Evolutionary conservation across 2,329 filamentous ascomycete species (phyloP).

Genomic region (Scedosporium dehoogii): DNA sequence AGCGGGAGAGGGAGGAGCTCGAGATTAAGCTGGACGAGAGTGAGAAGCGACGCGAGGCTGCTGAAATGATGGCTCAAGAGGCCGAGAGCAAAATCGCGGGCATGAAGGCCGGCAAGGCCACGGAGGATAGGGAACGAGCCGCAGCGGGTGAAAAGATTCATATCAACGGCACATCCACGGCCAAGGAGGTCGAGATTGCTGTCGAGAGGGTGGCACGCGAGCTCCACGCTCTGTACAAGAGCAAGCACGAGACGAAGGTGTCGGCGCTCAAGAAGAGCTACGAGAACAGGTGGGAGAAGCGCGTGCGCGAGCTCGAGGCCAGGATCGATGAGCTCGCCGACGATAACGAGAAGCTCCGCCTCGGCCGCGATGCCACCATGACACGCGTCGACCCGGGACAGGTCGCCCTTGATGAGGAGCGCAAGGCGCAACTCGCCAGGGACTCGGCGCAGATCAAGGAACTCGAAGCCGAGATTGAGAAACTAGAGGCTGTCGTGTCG

Average conservation of each 20-base stretch:
- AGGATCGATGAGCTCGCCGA: constrained; percentile 58
- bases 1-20: constrained; percentile 73
- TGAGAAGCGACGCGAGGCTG: constrained; percentile 63
- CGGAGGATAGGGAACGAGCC: constrained; percentile 20
- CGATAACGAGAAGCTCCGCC: constrained; percentile 66
- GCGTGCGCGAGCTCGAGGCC: constrained; percentile 65
- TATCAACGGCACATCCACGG: constrained; percentile 17
- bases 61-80: constrained; percentile 66
- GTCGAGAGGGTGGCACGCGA: constrained; percentile 91
- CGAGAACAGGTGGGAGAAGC: constrained; percentile 83
- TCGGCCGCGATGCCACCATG: constrained; percentile 55
- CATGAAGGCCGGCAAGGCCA: constrained; percentile 54
- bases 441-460: constrained; percentile 59
- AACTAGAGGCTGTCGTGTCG: constrained; percentile 61
- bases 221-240: constrained; percentile 86
- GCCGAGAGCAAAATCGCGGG: constrained; percentile 67
- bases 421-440: constrained; percentile 48
- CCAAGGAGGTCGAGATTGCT: constrained; percentile 67
- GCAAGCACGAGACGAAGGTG: constrained; percentile 95
- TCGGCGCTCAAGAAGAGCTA: constrained; percentile 77
- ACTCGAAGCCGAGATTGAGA: constrained; percentile 63
- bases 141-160: constrained; percentile 17
- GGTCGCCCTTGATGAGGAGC: constrained; percentile 37
- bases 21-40: constrained; percentile 66
- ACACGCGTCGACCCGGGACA: constrained; percentile 43